Base-by-base conservation (phyloP, 768 basidiomycete genomes). In the Botryobasidium botryosum region DNA sequence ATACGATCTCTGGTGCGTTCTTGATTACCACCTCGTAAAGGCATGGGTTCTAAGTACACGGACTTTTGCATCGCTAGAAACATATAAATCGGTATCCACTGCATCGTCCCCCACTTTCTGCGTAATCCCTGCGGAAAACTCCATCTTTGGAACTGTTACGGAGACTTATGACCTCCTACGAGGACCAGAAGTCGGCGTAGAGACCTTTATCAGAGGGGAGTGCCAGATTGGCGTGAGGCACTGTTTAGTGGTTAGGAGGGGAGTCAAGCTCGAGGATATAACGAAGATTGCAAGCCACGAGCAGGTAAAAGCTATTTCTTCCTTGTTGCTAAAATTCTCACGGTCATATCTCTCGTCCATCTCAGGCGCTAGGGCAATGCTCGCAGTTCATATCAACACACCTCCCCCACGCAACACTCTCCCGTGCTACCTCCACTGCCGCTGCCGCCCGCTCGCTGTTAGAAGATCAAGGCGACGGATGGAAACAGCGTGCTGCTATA, bases 141-240 rank as follows among this genome's bases (percentile, higher is more conserved):
- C 46, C 17, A 27, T 28, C 5, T 40, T 42, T 27, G 46, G 46
- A 3, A 21, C 40, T 5, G 46, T 47, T 8, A 43, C 43, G n/a
- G 46, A 47, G 40, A 47, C 46, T 43, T 35, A 42, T 18, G 46
- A 47, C 41, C 29, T 31, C 31, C 46, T 47, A 21, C 46, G 40
- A 6, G 15, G 28, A 26, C 43, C 46, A 13, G 23, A 26, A 15
- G 6, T 41, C 24, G 46, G 40, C 21, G 35, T 10, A 10, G 27
- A 33, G 8, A n/a, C 35, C 5, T 43, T 17, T 23, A 43, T 47
- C 20, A 26, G 41, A 31, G 46, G 46, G 6, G 46, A 47, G 20
- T 10, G n/a, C 21, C 17, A 21, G 6, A 21, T 41, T 35, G 3
- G 29, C 7, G 43, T 47, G 4, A 43, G 29, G 28, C 46, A 47